Evolutionary conservation across 164 flowering plant genomes (phyloP).

Genomic region (Vitis amurensis): DNA sequence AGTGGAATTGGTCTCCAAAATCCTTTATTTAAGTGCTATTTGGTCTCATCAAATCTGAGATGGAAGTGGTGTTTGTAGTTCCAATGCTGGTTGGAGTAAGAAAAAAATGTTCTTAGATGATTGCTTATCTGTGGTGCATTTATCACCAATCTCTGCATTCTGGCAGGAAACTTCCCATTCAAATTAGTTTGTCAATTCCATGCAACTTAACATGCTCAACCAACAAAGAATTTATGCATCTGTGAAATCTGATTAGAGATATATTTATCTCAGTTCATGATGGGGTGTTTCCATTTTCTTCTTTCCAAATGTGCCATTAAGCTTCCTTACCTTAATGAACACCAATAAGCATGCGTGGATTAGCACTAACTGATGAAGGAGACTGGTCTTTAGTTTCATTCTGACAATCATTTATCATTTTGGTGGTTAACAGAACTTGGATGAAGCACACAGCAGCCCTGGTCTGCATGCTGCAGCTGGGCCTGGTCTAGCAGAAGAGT

Average conservation of each 20-base stretch:
- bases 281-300: background rate
- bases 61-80: background rate
- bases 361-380: no score
- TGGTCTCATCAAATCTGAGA: background rate
- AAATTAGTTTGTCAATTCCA: background rate
- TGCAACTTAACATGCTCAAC: background rate
- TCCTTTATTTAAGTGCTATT: background rate
- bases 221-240: no score
- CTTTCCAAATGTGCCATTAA: background rate
- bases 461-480: constrained; percentile 99
- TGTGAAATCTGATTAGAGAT: background rate
- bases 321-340: no score
- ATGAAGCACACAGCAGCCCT: constrained; percentile 94
- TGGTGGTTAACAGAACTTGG: constrained; percentile 63
- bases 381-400: no score
- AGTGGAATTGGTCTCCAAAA: background rate
- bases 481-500: constrained; percentile 95
- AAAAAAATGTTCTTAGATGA: background rate
- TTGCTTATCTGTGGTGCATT: background rate
- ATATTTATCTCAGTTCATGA: background rate
- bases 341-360: no score
- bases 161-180: background rate
- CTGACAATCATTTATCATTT: background rate
- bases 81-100: background rate
- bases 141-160: background rate